Base-by-base conservation (phyloP, 2,329 filamentous ascomycete species). In the Calonectria ilicicola region DNA sequence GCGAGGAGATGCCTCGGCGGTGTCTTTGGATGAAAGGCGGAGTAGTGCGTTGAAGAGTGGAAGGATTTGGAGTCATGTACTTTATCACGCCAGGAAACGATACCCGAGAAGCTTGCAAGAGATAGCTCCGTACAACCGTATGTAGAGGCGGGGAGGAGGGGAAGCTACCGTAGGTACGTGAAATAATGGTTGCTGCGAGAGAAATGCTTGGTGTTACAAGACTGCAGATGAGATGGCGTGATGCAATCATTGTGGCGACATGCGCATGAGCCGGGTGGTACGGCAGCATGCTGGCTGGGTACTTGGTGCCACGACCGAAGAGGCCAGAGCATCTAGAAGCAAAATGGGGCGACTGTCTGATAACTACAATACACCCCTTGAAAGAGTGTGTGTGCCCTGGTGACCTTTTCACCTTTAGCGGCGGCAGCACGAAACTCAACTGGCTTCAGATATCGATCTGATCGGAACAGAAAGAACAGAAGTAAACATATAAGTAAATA, bases 51-150 rank as follows among this genome's bases (percentile, higher is more conserved):
- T 58, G 56, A 66, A 72, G 40, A 58, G 49, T 64, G 67, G 71
- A 69, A 40, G 63, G 70, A 64, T 69, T 58, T 70, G 70, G 65
- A 71, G 53, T 77, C 73, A 56, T 80, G 73, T 80, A 78, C 74
- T 79, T 80, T 79, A 72, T 70, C 74, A 78, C 77, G 72, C 49
- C 72, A 77, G 74, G 70, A 79, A 79, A 79, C 76, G 78, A 80
- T 80, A 80, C 78, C 78, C 78, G 73, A 74, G 74, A 75, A 75
- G 77, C 73, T 79, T 63, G 62, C 53, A 69, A 69, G 60, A 71
- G 69, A 70, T 60, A 65, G 72, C 76, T 77, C 63, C 72, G 75
- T 73, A 74, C 35, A 65, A 72, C 65, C 44, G 35, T 72, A 62
- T 53, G 65, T 69, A 60, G 66, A 68, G 35, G 58, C 23, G 32